Base-by-base conservation (phyloP, 805 yeast species). In the Torulaspora quercuum region DNA sequence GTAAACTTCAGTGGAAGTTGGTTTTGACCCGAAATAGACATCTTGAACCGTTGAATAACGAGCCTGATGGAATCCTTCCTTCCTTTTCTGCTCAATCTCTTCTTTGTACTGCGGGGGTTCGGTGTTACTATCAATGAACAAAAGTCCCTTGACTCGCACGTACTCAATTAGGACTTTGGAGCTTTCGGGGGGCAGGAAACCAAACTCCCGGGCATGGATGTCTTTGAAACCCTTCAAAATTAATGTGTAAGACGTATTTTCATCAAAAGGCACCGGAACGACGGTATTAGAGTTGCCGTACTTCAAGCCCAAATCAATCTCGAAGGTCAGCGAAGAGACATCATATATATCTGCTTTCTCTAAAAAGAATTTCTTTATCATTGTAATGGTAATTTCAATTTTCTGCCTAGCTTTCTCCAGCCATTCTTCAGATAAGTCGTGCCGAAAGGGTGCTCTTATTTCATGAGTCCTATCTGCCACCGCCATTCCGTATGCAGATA, bases 401-500 rank as follows among this genome's bases (percentile, higher is more conserved):
- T 12, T 10, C 11, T 14, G 13, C 9, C 12, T 8, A 12, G 34
- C 34, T 7, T 9, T 6, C 13, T n/a, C 2, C 15, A 30, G 21
- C 6, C 9, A n/a, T 6, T 21, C 23, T 11, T 11, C 10, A 12
- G 15, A 11, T 11, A 30, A 20, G 6, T 20, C 12, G 6, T 17
- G 12, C n/a, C 21, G 34, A 30, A 22, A 33, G 5, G 45, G 42
- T 21, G 37, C 42, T 13, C 26, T 11, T 25, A 33, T 10, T 13
- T 30, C 34, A 12, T 21, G 34, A 8, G 25, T 30, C 9, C 26
- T 16, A 13, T 57, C 62, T 26, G 69, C 67, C 33, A 62, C 45
- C 6, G 60, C 57, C 35, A 86, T 87, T 44, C 95, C 95, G 55
- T 82, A 86, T 0, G 95, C 95, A 1, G 92, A 82, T 10, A 86